Evolutionary conservation across 163 green algal genomes (phyloP), one percentile per base, ranked within the genome.

Genomic region (Coccomyxa subellipsoidea): DNA sequence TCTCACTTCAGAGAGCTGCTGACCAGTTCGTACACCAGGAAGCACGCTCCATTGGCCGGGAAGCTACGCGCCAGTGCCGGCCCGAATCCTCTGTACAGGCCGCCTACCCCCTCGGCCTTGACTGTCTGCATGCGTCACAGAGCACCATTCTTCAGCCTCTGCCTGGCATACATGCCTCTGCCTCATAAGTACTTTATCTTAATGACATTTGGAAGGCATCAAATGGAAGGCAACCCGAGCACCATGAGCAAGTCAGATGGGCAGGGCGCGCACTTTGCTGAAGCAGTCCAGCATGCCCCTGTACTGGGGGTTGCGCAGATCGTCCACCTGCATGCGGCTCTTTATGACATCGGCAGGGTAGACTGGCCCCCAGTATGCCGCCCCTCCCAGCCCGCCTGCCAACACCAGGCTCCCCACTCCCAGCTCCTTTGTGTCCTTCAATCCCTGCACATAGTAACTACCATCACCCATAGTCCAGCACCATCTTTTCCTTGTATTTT

Each of bases 291-390:
- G 23, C 7, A 84, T 87, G 38, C 88, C 84, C 9, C 36, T 86
- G 87, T 92, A 94, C 12, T 83, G 81, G 10, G 88, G 89, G 8
- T 85, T 88, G 35, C 73, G 81, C 69, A 86, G 81, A 84, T 77
- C 75, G 73, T 91, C 89, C 4, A 90, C 84, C 83, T 96, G 93
- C 34, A 96, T 79, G 53, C 88, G 86, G 40, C 80, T 90, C 82
- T 97, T 97, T 82, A 96, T 81, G 31, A 94, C 82, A 70, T 96
- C 93, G 8, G 85, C 73, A 0, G 93, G 93, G 83, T 93, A 97
- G 35, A 90, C 88, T 54, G 84, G 79, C 18, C 87, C 70, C 93
- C 93, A 97, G 82, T 94, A 97, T 23, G 83, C 79, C 4, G 87
- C 89, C 36, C 93, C 93, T 23, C 85, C 92, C 8, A 95, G 38